Evolutionary conservation across 495 filamentous ascomycete species (phyloP), one percentile per base, ranked within the genome.

Genomic region (Penicillium mononematosum): DNA sequence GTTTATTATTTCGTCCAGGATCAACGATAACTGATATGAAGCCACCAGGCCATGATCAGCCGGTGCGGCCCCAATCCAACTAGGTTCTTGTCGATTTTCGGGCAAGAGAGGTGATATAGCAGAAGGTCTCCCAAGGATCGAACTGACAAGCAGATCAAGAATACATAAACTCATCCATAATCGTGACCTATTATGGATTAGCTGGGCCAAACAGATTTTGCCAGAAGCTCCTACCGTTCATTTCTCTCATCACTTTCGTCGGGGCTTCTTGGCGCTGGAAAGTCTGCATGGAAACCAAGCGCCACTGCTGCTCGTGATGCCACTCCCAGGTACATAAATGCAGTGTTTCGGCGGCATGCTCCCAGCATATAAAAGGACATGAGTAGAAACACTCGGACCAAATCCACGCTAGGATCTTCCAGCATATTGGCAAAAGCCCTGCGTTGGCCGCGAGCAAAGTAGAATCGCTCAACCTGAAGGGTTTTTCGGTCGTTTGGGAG

Each of bases 331-430:
- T 78, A 78, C 75, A 80, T 78, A 55, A 78, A 80, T 8, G 77
- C 75, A 5, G 75, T 70, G 46, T 80, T 80, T 47, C 77, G 71
- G 31, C 75, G 75, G 49, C 75, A 78, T 9, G 74, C 72, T 1
- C 77, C 77, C 11, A 78, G 70, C 72, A 80, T 75, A 49, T 78
- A 80, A 29, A 77, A 78, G 3, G 77, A 67, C 68, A 80, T 71
- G 12, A 78, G 60, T 5, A 76, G 61, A 45, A 77, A 80, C 1
- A 67, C 56, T 11, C 75, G 68, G 3, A 78, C 64, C 31, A 77
- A 42, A 43, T 76, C 67, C 19, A 76, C 58, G 32, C 74, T 79
- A 0, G 75, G 75, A 50, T 77, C 74, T 55, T 76, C 74, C 3
- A 78, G 58, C 50, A 76, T 68, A 31, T 71, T 70, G 10, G 65